Evolutionary conservation across 768 basidiomycete species (phyloP).

Genomic region (Agaricus subrufescens): DNA sequence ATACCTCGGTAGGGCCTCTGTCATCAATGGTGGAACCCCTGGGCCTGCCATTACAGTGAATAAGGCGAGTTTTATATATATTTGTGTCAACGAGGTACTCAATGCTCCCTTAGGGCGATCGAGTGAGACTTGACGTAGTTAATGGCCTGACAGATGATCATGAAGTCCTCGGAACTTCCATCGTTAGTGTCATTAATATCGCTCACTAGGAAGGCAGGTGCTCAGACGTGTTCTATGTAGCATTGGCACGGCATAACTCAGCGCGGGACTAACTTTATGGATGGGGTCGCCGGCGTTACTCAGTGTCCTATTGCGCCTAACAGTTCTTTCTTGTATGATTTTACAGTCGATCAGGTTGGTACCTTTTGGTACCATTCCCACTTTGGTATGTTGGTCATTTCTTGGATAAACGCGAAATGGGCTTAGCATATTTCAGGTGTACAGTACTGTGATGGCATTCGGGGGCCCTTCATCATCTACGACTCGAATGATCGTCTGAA

Average conservation of each 20-base stretch:
- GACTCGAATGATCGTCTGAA: slow-evolving; percentile 20
- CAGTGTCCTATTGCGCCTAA: slow-evolving; percentile 38
- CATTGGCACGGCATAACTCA: slow-evolving; percentile 42
- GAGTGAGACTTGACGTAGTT: slow-evolving; percentile 42
- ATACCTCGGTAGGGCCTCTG: slow-evolving; percentile 15
- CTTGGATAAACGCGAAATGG: background rate
- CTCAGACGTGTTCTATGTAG: slow-evolving; percentile 19
- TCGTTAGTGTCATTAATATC: slow-evolving; percentile 27
- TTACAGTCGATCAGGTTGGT: slow-evolving; percentile 30
- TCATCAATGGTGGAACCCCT: slow-evolving; percentile 24
- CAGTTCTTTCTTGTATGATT: slow-evolving; percentile 33
- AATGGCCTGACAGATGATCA: slow-evolving; percentile 41
- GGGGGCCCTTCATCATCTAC: slow-evolving; percentile 37
- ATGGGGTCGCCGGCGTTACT: slow-evolving; percentile 33
- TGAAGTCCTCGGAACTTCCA: slow-evolving; percentile 43
- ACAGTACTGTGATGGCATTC: slow-evolving; percentile 45
- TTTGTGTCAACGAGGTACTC: background rate
- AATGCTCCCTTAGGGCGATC: slow-evolving; percentile 25
- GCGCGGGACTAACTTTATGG: slow-evolving; percentile 29
- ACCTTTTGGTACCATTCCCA: slow-evolving; percentile 36
- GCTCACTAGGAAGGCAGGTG: background rate
- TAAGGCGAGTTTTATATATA: slow-evolving; percentile 17
- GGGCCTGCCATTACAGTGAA: slow-evolving; percentile 23
- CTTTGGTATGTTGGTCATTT: slow-evolving; percentile 4
- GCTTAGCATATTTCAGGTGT: slow-evolving; percentile 12